Base-by-base conservation (phyloP, 1,139 yeast genomes). In the Kodamaea derodonti region DNA sequence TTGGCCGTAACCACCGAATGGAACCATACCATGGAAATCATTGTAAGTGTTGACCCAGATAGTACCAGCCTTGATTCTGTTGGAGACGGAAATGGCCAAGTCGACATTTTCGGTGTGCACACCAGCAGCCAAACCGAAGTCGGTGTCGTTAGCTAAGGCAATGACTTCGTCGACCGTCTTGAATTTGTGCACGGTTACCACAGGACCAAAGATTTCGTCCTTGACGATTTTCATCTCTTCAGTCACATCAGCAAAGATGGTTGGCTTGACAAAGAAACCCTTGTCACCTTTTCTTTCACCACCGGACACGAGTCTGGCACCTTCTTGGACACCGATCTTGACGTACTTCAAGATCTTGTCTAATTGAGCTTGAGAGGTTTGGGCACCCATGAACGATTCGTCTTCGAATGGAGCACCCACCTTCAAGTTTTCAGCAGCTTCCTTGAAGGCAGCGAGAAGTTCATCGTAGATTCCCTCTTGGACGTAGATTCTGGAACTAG, bases 191-290 rank as follows among this genome's bases (percentile, higher is more conserved):
- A 84, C 71, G 37, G 86, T 75, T 43, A 84, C 83, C 45, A 85
- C 92, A 31, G 95, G 95, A 38, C 95, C 95, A 45, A 85, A 85
- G 58, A 85, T 85, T 68, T 85, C 95, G 58, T 85, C 95, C 61
- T 68, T 74, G 48, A 80, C 85, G 55, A 84, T 80, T 53, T 68
- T 65, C 80, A 79, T 79, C 52, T 73, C 66, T 56, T 78, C 80
- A 33, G 64, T 69, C 47, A 83, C 92, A 52, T 81, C 80, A 36
- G 81, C 75, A 55, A 85, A 83, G 50, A 84, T 75, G 39, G 95
- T 84, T 61, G 95, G 95, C 65, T 80, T 69, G 52, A 85, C 65
- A 52, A 80, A 85, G 72, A 65, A 85, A 51, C 95, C 95, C 65
- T 80, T 81, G 43, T 69, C 54, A 29, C 76, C 80, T 29, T 66